phyloP scores from a whole-genome alignment of 1,284 basidiomycete species.

The Malassezia cuniculi region DNA sequence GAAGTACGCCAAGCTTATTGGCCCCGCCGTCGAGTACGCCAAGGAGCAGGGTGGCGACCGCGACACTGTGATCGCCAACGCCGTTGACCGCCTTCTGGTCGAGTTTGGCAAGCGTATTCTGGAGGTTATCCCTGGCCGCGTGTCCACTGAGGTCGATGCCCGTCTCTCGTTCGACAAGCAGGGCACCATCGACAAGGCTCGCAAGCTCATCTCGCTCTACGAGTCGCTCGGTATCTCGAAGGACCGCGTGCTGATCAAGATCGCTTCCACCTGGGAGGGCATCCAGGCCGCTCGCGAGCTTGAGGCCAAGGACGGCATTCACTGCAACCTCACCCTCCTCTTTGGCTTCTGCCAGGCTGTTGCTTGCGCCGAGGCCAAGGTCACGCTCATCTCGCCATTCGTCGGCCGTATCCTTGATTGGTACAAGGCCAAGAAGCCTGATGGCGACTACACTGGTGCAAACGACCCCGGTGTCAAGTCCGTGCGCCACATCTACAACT shows the following conservation, averaged over 20 bases:
- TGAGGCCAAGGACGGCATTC: constrained; percentile 73
- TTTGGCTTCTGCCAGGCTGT: constrained; percentile 98
- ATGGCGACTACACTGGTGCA: constrained; percentile 36
- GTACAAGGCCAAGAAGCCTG: constrained; percentile 40
- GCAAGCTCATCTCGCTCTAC: constrained; percentile 87
- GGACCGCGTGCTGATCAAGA: constrained; percentile 89
- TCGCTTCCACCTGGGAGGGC: constrained; percentile 97
- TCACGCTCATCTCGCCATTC: constrained; percentile 97
- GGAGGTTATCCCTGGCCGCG: constrained; percentile 87
- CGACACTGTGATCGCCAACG: constrained; percentile 50
- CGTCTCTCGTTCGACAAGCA: constrained; percentile 90
- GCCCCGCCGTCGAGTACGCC: constrained; percentile 66
- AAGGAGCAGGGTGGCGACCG: constrained; percentile 56
- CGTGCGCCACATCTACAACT: constrained; percentile 82
- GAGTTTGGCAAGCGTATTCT: constrained; percentile 95
- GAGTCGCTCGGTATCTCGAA: constrained; percentile 75
- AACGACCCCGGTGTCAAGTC: constrained; percentile 93
- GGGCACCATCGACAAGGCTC: constrained; percentile 67
- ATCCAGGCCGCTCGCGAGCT: constrained; percentile 96
- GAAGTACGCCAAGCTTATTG: constrained; percentile 70
- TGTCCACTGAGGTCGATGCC: constrained; percentile 98
- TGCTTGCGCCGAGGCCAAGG: constrained; percentile 91
- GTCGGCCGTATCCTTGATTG: constrained; percentile 61
- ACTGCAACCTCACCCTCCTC: constrained; percentile 95
- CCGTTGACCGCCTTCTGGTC: constrained; percentile 81